These are phyloP conservation scores for Podila epicladia DNA, from an alignment of 192 early-diverging fungal species.

Conservation along the genomic window DNA sequence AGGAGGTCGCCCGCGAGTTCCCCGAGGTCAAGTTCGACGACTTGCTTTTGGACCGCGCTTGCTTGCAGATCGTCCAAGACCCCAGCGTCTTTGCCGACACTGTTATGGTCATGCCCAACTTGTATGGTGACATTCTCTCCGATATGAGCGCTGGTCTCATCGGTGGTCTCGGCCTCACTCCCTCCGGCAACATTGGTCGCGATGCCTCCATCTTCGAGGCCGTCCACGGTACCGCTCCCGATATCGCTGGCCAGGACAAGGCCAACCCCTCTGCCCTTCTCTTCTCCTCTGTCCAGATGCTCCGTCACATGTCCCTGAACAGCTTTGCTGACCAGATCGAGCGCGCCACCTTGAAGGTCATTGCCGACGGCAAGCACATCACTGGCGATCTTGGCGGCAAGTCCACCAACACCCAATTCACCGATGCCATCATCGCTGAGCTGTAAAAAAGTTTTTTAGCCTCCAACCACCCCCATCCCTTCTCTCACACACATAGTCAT, in stretches of 20 bases:
- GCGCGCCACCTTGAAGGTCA: slow-evolving; percentile 90
- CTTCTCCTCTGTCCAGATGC: slow-evolving; percentile 97
- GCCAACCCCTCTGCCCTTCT: slow-evolving; percentile 74
- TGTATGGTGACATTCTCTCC: slow-evolving; percentile 98
- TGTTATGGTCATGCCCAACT: slow-evolving; percentile 99
- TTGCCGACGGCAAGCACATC: slow-evolving; percentile 89
- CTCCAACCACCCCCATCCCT: neutral
- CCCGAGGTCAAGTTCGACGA: slow-evolving; percentile 93
- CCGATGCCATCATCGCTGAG: slow-evolving; percentile 84
- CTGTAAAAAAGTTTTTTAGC: slow-evolving; percentile 41
- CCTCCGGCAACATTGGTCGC: slow-evolving; percentile 98
- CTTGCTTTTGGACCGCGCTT: slow-evolving; percentile 93
- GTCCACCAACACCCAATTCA: slow-evolving; percentile 85
- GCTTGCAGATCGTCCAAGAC: slow-evolving; percentile 92
- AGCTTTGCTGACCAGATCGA: slow-evolving; percentile 87
- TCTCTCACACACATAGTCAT: neutral
- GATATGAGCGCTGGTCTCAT: slow-evolving; percentile 99
- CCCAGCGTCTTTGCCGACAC: slow-evolving; percentile 88
- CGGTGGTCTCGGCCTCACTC: slow-evolving; percentile 97
- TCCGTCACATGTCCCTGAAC: slow-evolving; percentile 93
- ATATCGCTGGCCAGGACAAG: slow-evolving; percentile 92
- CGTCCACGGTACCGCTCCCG: slow-evolving; percentile 96
- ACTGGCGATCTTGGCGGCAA: slow-evolving; percentile 94
- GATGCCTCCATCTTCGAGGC: slow-evolving; percentile 98
- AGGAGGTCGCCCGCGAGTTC: slow-evolving; percentile 92